Evolutionary conservation across 768 basidiomycete species (phyloP), one percentile per base, ranked within the genome.

Genomic region (Lentinula lateritia): DNA sequence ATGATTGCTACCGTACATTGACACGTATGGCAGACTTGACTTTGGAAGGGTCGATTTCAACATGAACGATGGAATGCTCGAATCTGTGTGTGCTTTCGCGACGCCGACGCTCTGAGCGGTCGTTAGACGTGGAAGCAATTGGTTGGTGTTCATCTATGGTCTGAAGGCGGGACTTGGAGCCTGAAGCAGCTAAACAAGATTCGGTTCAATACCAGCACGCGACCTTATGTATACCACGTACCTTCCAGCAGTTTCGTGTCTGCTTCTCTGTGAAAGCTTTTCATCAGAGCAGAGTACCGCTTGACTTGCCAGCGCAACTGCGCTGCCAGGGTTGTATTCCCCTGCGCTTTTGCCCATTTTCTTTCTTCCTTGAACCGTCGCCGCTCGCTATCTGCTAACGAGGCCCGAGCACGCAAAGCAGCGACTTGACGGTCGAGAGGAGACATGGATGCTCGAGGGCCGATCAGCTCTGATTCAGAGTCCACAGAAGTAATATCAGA

Each of bases 271-370:
- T 86, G 86, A 67, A 90, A 93, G 63, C 88, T 89, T 72, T 91
- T 86, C 82, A 88, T 90, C 60, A 93, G 75, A 34, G 87, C 84
- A 38, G 88, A 84, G 72, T 90, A 93, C 18, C 87, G 82, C 75
- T 89, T 88, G 62, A 92, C 88, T 71, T 92, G 89, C 87, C 89
- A 92, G 67, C 85, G 86, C 79, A 93, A 85, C 75, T 94, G 87
- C 32, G 80, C 76, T 35, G 91, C 91, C 50, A 90, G 83, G 8
- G 89, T 85, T 48, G 76, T 63, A 69, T 94, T 92, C 0, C 90
- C 90, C 69, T 89, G 86, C 18, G 89, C 88, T 42, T 87, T 70
- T 0, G 92, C 92, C 92, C 92, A 94, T 70, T 92, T 91, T 65
- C 85, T 81, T 73, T 94, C 92, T 73, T 94, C 92, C 76, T 86